Base-by-base conservation (phyloP, 331 rosid genomes). In the Pyracantha coccinea region DNA sequence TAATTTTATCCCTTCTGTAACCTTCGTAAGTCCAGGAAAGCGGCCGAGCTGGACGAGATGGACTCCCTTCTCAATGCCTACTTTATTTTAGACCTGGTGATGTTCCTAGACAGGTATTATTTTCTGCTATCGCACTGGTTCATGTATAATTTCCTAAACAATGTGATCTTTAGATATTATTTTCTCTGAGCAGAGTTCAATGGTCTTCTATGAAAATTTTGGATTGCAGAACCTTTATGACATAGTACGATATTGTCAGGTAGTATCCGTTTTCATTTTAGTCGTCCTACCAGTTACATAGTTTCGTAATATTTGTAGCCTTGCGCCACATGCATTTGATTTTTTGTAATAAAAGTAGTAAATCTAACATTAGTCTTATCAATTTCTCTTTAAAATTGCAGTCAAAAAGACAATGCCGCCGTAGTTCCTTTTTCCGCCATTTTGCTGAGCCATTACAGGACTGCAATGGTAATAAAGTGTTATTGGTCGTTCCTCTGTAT, bases 41-140 rank as follows among this genome's bases (percentile, higher is more conserved):
- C 81, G 97, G 98, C 66, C 93, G 97, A 76, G 98, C 95, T 73
- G 98, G 98, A 58, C 89, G 98, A 63, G 98, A 94, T 85, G 98
- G 97, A 63, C 97, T 91, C 60, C 97, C 95, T 84, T 91, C 98
- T 64, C 97, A 94, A 85, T 94, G 97, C 86, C 76, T 94, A 44
- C 91, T 94, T 50, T 94, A 87, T 83, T 94, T 88, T 38, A 84
- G 98, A 77, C 89, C 98, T 21, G 97, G 83, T 76, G 98, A 94
- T 83, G 96, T 88, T 78, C 85, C 97, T 7, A 91, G 94, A 75
- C 97, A 93, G 97, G 98, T 90, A 75, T 73, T 81, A 32, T 50
- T 69, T 78, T 29, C 60, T 59, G 29, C 53, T 69, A 64, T 31
- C 25, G 35, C 23, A 32, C 58, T 16, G n/a, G 50, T 64, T 33